These are phyloP conservation scores for Microcos paniculata DNA, from an alignment of 345 rosid genomes.

Conservation along the genomic window DNA sequence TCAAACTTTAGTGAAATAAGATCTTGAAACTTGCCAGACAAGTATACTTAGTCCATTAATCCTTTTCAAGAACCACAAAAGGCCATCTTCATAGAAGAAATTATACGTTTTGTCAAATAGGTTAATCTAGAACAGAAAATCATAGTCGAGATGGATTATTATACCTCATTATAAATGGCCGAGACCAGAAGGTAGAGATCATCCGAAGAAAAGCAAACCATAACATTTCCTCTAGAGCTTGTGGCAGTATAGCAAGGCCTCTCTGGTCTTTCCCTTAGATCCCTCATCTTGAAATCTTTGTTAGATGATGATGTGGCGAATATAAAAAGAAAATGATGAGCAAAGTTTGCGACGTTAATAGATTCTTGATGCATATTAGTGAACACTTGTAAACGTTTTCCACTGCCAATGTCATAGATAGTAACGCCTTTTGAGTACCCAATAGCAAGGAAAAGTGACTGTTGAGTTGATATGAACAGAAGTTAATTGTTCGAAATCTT, in stretches of 20 bases:
- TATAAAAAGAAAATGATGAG: conserved; percentile 45
- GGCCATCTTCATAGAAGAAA: neutral
- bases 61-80: neutral
- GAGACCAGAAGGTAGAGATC: conserved; percentile 52
- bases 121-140: neutral
- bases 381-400: conserved; percentile 36
- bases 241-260: conserved; percentile 50
- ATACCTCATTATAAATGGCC: conserved; percentile 54
- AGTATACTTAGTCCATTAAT: neutral
- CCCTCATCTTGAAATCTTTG: conserved; percentile 53
- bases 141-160: neutral
- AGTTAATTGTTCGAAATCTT: conserved; percentile 44
- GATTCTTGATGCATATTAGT: conserved; percentile 46
- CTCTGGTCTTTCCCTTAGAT: conserved; percentile 38
- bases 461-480: conserved; percentile 52
- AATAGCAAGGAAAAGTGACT: conserved; percentile 42
- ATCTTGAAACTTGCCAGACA: neutral
- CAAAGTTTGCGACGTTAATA: conserved; percentile 52
- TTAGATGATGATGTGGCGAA: conserved; percentile 60
- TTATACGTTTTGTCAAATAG: neutral
- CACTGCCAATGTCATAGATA: conserved; percentile 39
- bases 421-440: conserved; percentile 50
- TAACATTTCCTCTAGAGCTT: conserved; percentile 51
- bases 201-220: conserved; percentile 59
- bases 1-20: too few relatives aligned